Conservation (phyloP, 2,329 filamentous ascomycete genomes). For the Penicillium sp. region DNA sequence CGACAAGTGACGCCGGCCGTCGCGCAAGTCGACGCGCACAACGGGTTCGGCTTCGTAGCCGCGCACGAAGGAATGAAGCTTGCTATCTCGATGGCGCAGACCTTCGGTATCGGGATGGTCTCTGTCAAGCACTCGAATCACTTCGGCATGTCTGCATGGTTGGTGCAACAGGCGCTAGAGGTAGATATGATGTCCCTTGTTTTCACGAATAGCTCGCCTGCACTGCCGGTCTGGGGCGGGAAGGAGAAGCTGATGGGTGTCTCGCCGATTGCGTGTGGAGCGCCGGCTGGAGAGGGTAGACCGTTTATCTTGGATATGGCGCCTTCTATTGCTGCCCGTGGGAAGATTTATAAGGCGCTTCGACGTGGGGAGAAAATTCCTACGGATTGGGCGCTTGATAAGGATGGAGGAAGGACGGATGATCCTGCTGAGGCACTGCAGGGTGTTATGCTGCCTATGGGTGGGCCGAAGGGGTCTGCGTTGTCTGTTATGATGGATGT, state of each 20-base stretch:
- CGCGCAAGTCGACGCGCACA: constrained; percentile 64
- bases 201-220: constrained; percentile 70
- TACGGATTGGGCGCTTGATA: constrained; percentile 69
- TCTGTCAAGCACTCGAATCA: constrained; percentile 75
- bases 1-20: constrained; percentile 67
- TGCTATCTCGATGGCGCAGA: constrained; percentile 65
- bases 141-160: constrained; percentile 79
- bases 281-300: constrained; percentile 57
- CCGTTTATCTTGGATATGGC: constrained; percentile 59
- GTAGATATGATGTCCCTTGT: constrained; percentile 67
- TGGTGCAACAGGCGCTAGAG: constrained; percentile 74
- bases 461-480: constrained; percentile 76
- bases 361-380: constrained; percentile 45
- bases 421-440: constrained; percentile 69
- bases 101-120: constrained; percentile 70
- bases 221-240: constrained; percentile 69
- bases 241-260: constrained; percentile 69
- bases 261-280: constrained; percentile 70
- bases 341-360: constrained; percentile 48
- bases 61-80: constrained; percentile 64
- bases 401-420: constrained; percentile 65
- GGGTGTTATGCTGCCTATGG: constrained; percentile 83
- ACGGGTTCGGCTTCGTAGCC: constrained; percentile 73
- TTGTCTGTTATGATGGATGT: constrained; percentile 86
- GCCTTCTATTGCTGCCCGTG: constrained; percentile 45